These are phyloP conservation scores for Amesomyces nigricolor DNA, from an alignment of 2,329 filamentous ascomycete genomes.

Conservation along the genomic window DNA sequence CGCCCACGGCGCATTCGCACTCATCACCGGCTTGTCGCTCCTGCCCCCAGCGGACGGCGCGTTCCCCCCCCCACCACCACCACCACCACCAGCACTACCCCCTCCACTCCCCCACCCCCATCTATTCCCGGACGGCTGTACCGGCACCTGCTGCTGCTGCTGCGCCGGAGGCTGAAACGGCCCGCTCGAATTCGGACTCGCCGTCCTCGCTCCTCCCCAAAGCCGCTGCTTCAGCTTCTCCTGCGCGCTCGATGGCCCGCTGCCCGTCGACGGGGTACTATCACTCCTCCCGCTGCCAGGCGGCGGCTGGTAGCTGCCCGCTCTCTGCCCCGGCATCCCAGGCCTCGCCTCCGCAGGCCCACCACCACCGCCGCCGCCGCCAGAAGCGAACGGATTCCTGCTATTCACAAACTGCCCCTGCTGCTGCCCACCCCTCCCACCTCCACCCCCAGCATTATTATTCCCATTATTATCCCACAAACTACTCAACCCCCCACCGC, in stretches of 20 bases:
- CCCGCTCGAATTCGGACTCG: slow-evolving; percentile 46
- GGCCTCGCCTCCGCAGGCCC: slow-evolving; percentile 41
- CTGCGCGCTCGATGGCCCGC: slow-evolving; percentile 56
- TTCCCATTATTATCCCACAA: slow-evolving; percentile 50
- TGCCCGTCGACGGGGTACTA: slow-evolving; percentile 17
- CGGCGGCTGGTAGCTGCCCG: slow-evolving; percentile 65
- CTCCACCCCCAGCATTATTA: slow-evolving; percentile 28
- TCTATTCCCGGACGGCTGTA: slow-evolving; percentile 25
- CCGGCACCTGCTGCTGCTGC: slow-evolving; percentile 19
- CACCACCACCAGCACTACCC: slow-evolving; percentile 26
- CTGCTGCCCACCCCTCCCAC: slow-evolving; percentile 33
- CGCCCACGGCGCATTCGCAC: slow-evolving; percentile 45
- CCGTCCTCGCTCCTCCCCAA: slow-evolving; percentile 57
- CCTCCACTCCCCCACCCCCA: slow-evolving; percentile 38
- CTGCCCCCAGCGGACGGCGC: slow-evolving; percentile 27
- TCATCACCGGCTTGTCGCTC: slow-evolving; percentile 38
- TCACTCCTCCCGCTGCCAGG: slow-evolving; percentile 21
- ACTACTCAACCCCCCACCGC: slow-evolving; percentile 41
- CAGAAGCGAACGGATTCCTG: slow-evolving; percentile 30
- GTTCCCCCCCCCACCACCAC: slow-evolving; percentile 19
- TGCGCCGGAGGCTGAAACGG: slow-evolving; percentile 44
- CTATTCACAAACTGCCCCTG: slow-evolving; percentile 24
- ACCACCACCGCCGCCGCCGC: slow-evolving; percentile 28
- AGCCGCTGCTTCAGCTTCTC: slow-evolving; percentile 76
- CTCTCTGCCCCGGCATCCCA: slow-evolving; percentile 44